phyloP scores from a whole-genome alignment of 1,139 yeast species.

The Yamadazyma trypodendri region DNA sequence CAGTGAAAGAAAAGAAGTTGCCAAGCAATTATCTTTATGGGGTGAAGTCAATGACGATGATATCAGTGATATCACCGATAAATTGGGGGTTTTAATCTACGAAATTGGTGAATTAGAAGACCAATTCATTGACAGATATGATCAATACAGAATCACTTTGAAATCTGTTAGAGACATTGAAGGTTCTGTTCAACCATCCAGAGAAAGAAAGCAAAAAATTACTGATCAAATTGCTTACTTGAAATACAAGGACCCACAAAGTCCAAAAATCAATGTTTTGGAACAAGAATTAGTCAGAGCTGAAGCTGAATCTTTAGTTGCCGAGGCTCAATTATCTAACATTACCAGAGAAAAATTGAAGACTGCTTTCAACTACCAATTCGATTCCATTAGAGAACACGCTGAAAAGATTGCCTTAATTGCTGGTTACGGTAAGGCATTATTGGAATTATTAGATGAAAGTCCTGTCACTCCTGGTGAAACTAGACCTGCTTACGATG shows the following conservation, averaged over 20 bases:
- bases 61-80: conserved; percentile 81
- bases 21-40: conserved; percentile 81
- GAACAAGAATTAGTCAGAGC: conserved; percentile 90
- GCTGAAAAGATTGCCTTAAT: conserved; percentile 82
- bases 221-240: conserved; percentile 81
- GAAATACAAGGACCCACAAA: conserved; percentile 81
- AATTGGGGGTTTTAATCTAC: conserved; percentile 76
- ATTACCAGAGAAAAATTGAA: conserved; percentile 84
- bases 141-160: conserved; percentile 79
- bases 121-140: conserved; percentile 82
- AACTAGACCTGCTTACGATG: conserved; percentile 84
- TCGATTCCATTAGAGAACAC: conserved; percentile 78
- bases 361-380: conserved; percentile 82
- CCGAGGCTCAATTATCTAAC: conserved; percentile 86
- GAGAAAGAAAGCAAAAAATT: conserved; percentile 83
- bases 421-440: conserved; percentile 87
- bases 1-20: conserved; percentile 77
- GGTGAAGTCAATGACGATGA: conserved; percentile 86
- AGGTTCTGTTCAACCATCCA: conserved; percentile 82
- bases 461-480: conserved; percentile 90
- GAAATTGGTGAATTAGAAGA: conserved; percentile 88
- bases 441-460: conserved; percentile 78
- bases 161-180: conserved; percentile 82
- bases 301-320: conserved; percentile 86
- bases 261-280: conserved; percentile 75